Percentiles rank a stretch among this genome's conserved stretches.
Conservation (phyloP, 768 basidiomycete species). For the Amyloporia xantha region DNA sequence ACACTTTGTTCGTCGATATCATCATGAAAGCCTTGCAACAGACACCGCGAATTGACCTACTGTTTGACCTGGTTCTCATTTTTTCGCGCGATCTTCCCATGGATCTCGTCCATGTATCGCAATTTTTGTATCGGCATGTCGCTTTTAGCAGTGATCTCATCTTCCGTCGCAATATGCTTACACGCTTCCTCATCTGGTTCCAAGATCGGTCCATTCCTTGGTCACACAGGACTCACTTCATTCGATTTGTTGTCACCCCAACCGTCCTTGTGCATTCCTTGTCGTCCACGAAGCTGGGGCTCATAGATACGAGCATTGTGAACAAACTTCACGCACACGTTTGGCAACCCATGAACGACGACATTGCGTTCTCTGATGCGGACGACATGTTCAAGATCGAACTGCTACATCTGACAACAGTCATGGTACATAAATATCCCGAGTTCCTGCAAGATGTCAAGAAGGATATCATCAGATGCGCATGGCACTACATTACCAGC, state of each 20-base stretch:
- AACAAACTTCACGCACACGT: conserved; percentile 62
- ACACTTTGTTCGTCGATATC: conserved; percentile 63
- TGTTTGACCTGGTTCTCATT: conserved; percentile 81
- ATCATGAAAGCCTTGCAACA: conserved; percentile 68
- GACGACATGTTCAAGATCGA: conserved; percentile 92
- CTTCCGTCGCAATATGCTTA: conserved; percentile 76
- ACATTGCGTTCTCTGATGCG: conserved; percentile 41
- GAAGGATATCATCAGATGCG: conserved; percentile 90
- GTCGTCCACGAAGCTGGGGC: conserved; percentile 41
- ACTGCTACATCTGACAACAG: conserved; percentile 80
- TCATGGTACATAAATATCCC: conserved; percentile 81
- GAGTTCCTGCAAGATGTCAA: conserved; percentile 73
- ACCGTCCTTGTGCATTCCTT: conserved; percentile 73
- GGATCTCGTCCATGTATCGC: conserved; percentile 70
- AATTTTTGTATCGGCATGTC: conserved; percentile 84
- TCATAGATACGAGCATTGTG: conserved; percentile 71
- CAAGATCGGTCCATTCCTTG: conserved; percentile 54
- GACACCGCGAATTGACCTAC: conserved; percentile 74
- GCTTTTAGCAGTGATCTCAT: conserved; percentile 61
- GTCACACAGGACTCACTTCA: conserved; percentile 71
- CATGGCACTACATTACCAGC: conserved; percentile 80
- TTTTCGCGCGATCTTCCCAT: conserved; percentile 77
- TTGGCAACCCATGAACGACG: conserved; percentile 73
- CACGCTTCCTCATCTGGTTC: conserved; percentile 85
- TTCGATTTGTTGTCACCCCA: conserved; percentile 84